A percentile compares a stretch with the other conserved stretches of the same genome.
These are phyloP conservation scores for Leccinum pellstonianum DNA, from an alignment of 768 basidiomycete genomes.

Conservation along the genomic window DNA sequence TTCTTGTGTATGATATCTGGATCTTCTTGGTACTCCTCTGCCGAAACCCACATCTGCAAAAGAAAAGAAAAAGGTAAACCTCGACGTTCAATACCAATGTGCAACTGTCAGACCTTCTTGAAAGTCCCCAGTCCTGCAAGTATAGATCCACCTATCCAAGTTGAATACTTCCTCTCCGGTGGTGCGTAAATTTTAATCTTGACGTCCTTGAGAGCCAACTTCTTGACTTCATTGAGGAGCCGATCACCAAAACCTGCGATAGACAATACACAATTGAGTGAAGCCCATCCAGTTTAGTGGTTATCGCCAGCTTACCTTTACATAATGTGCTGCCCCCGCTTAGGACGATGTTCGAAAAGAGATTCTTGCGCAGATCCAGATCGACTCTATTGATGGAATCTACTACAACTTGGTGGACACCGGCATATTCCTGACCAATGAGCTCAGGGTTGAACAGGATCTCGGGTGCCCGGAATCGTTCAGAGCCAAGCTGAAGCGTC, in stretches of 20 bases:
- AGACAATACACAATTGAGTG: slow-evolving; percentile 5
- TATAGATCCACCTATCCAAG: slow-evolving; percentile 97
- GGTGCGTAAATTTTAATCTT: slow-evolving; percentile 99
- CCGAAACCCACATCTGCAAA: slow-evolving; percentile 96
- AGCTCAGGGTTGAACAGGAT: slow-evolving; percentile 97
- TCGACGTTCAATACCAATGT: not conserved
- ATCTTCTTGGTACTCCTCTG: slow-evolving; percentile 99
- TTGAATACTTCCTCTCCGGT: slow-evolving; percentile 98
- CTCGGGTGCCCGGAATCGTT: slow-evolving; percentile 96
- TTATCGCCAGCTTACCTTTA: slow-evolving; percentile 56
- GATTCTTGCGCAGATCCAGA: slow-evolving; percentile 89
- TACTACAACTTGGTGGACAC: slow-evolving; percentile 98
- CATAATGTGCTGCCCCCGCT: slow-evolving; percentile 96
- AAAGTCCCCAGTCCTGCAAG: slow-evolving; percentile 94
- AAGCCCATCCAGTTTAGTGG: slow-evolving; percentile 17
- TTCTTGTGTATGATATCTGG: slow-evolving; percentile 98
- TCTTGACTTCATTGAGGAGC: slow-evolving; percentile 94
- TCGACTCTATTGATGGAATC: slow-evolving; percentile 97
- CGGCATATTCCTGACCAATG: slow-evolving; percentile 93
- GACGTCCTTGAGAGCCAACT: slow-evolving; percentile 89
- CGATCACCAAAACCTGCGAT: slow-evolving; percentile 89
- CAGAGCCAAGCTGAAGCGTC: slow-evolving; percentile 73
- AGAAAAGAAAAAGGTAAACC: slow-evolving; percentile 12
- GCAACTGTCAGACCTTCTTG: slow-evolving; percentile 70
- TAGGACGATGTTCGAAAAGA: slow-evolving; percentile 96